Evolutionary conservation across 768 basidiomycete species (phyloP), one percentile per base, ranked within the genome.

Genomic region (Rubroboletus satanas): DNA sequence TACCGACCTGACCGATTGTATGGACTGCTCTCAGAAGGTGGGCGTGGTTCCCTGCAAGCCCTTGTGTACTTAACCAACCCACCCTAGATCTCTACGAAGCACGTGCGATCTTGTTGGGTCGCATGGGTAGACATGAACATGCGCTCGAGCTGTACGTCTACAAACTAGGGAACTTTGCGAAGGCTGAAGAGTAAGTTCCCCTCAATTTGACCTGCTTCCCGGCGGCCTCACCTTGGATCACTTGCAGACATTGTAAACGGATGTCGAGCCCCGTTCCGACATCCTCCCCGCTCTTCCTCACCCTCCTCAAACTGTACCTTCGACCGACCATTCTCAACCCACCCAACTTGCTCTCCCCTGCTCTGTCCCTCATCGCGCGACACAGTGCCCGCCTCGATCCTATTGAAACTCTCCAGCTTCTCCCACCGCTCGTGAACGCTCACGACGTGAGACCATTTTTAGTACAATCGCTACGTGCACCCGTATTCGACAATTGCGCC

Each of bases 131-230:
- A 51, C 96, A 98, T 57, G 93, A 97, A 57, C 91, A 87, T 57
- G 94, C 96, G 0, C 80, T 98, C n/a, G 92, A 95, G 65, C 80
- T 96, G 14, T 99, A 98, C 67, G 93, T 95, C 7, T 88, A 98
- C 66, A 83, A 85, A 35, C 76, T 98, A 32, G 80, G 85, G 37
- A 88, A 95, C 65, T 93, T 87, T 67, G 57, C 72, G 28, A 93
- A 93, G 58, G 97, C 97, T 0, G 97, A 98, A 75, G 84, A 89
- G 92, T 95, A 63, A 59, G 86, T 68, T 18, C 6, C n/a, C 36
- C 3, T 50, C 53, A 14, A 33, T 9, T 26, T 5, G 17, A 31
- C 21, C 14, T 28, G 35, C 9, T 18, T 29, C 8, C 31, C 10
- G 28, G 26, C 8, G 4, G 31, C 52, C 60, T 52, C 45, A 23